Percentiles rank a stretch among this genome's conserved stretches.
These are phyloP conservation scores for Cercospora sp. DNA, from an alignment of 2,329 filamentous ascomycete genomes.

Conservation along the genomic window DNA sequence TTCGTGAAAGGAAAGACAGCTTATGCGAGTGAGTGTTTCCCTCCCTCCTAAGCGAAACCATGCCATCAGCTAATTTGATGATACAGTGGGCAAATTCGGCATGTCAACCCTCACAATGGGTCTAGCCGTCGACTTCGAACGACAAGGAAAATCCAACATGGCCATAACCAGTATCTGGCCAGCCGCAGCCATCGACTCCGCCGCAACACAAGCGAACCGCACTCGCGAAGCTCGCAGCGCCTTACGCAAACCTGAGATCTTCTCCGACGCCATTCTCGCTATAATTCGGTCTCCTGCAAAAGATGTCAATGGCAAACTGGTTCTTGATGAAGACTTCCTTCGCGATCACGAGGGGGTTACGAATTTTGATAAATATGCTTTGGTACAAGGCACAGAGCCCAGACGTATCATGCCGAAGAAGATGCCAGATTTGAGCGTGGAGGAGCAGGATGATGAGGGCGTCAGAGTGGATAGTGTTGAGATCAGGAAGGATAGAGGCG, in stretches of 20 bases:
- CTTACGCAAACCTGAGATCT: constrained; percentile 58
- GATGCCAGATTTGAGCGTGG: constrained; percentile 69
- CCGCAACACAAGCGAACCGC: constrained; percentile 62
- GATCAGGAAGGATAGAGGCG: neutral
- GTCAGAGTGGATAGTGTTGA: constrained; percentile 65
- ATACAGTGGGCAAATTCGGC: constrained; percentile 42
- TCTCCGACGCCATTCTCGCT: constrained; percentile 74
- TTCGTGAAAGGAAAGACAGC: constrained; percentile 86
- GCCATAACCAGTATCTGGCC: constrained; percentile 83
- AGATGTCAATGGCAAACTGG: constrained; percentile 68
- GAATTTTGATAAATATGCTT: constrained; percentile 71
- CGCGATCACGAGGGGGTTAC: constrained; percentile 61
- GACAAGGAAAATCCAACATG: constrained; percentile 67
- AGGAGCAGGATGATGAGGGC: constrained; percentile 79
- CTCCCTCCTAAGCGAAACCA: too few species aligned
- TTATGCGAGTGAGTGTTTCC: constrained; percentile 58
- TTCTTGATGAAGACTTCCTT: constrained; percentile 80
- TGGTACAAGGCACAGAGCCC: constrained; percentile 64
- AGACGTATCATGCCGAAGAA: constrained; percentile 74
- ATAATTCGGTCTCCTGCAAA: constrained; percentile 63
- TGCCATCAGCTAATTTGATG: neutral
- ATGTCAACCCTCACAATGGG: constrained; percentile 84
- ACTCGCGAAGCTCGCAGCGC: constrained; percentile 36
- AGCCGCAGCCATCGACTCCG: constrained; percentile 74
- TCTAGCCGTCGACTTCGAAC: constrained; percentile 75